Conservation (phyloP, 176 grass and related monocot species). For the Eleusine indica region DNA sequence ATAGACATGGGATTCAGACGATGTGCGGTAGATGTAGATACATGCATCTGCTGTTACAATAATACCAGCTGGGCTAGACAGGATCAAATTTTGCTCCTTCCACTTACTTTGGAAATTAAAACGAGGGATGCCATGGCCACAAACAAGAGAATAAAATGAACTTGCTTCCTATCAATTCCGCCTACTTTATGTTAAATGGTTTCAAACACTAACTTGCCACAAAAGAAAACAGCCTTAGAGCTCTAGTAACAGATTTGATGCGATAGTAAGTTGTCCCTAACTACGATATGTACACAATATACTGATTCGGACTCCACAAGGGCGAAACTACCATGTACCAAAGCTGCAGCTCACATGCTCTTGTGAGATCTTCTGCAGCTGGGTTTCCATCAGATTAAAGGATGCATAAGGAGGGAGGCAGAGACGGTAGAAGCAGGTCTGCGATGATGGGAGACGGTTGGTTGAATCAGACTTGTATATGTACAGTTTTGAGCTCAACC, state of each 20-base stretch:
- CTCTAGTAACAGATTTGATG: conserved; percentile 38
- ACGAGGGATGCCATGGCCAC: background rate
- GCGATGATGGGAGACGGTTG: conserved; percentile 78
- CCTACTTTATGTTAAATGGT: conserved; percentile 43
- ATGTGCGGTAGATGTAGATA: background rate
- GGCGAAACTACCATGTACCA: conserved; percentile 65
- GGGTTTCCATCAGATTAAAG: conserved; percentile 48
- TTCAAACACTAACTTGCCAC: conserved; percentile 21
- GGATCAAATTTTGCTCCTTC: background rate
- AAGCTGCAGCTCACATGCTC: conserved; percentile 96
- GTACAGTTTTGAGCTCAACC: conserved; percentile 82
- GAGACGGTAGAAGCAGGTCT: conserved; percentile 96
- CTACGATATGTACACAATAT: conserved; percentile 60
- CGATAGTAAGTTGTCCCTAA: conserved; percentile 30
- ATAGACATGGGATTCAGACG: background rate
- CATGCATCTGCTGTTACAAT: background rate
- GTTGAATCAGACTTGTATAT: conserved; percentile 78
- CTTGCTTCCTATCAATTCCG: conserved; percentile 39
- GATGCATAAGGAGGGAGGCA: conserved; percentile 80
- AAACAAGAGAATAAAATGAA: conserved; percentile 8
- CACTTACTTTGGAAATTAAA: background rate
- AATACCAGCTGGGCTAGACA: background rate
- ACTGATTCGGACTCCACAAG: conserved; percentile 28
- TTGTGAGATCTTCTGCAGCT: conserved; percentile 77
- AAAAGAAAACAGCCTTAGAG: conserved; percentile 32